phyloP scores from a whole-genome alignment of 2,329 filamentous ascomycete species.

The Stenocarpella maydis region DNA sequence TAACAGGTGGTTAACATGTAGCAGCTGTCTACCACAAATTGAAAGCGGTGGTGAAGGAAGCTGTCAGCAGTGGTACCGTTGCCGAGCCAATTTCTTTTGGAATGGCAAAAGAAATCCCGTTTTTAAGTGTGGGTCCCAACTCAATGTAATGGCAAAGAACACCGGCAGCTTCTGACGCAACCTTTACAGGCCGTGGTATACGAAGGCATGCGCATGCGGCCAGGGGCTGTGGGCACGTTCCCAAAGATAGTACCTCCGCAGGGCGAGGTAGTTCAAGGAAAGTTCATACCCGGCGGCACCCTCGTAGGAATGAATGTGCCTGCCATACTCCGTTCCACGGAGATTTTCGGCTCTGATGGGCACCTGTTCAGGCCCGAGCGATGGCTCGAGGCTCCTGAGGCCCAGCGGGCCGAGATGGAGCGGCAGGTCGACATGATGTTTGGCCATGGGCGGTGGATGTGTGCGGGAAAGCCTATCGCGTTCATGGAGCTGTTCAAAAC shows the following conservation, averaged over 20 bases:
- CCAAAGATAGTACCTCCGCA: slow-evolving; percentile 42
- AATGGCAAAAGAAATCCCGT: slow-evolving; percentile 48
- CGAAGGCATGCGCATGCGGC: slow-evolving; percentile 59
- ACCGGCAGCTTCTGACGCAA: not conserved
- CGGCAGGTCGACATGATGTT: slow-evolving; percentile 59
- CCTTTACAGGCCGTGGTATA: slow-evolving; percentile 53
- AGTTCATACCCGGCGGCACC: slow-evolving; percentile 35
- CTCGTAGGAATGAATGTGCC: slow-evolving; percentile 49
- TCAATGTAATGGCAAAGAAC: not conserved
- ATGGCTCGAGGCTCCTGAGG: slow-evolving; percentile 51
- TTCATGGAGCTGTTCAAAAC: slow-evolving; percentile 31
- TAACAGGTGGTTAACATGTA: no score
- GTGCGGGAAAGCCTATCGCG: slow-evolving; percentile 30
- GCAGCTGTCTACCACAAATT: slow-evolving; percentile 52
- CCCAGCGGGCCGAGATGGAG: slow-evolving; percentile 49
- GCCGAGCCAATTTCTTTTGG: slow-evolving; percentile 37
- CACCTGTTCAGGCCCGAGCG: slow-evolving; percentile 57
- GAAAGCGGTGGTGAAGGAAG: slow-evolving; percentile 55
- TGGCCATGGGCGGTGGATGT: slow-evolving; percentile 51
- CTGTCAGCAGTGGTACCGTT: slow-evolving; percentile 42
- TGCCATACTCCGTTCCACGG: slow-evolving; percentile 67
- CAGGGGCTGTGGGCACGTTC: slow-evolving; percentile 44
- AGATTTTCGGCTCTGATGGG: slow-evolving; percentile 63
- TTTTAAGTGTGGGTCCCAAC: slow-evolving; percentile 47
- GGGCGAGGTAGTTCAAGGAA: slow-evolving; percentile 40